A percentile compares a stretch with the other conserved stretches of the same genome.
These are phyloP conservation scores for Eudorina sp. DNA, from an alignment of 139 green algal genomes.

Conservation along the genomic window DNA sequence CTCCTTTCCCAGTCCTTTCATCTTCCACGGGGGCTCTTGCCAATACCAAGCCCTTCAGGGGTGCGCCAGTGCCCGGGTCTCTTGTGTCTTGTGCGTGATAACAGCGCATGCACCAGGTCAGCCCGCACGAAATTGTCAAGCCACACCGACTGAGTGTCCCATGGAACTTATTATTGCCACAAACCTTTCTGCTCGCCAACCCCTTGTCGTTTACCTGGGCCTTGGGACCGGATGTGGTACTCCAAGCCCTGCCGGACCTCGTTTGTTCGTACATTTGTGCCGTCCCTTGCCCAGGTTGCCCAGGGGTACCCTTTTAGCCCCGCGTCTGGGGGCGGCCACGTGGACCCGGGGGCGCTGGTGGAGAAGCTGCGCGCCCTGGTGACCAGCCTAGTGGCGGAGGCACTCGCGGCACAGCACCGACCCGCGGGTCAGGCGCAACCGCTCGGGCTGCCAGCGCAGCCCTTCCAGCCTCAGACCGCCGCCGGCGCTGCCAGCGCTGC, in stretches of 20 bases:
- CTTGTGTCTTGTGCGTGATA: no score
- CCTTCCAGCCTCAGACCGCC: neutral
- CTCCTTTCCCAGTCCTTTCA: no score
- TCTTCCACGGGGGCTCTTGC: no score
- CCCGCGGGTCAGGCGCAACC: neutral
- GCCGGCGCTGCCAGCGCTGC: neutral
- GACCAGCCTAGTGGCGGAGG: conserved; percentile 23
- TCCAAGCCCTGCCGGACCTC: neutral
- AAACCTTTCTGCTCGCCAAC: neutral
- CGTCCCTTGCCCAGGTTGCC: neutral
- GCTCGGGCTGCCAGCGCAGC: neutral
- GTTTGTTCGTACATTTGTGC: neutral
- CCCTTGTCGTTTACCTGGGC: neutral
- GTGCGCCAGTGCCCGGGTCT: no score
- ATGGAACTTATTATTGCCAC: neutral
- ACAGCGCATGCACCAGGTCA: no score
- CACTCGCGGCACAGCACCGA: conserved; percentile 4
- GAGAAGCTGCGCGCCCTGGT: conserved; percentile 29
- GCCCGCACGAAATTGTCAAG: no score
- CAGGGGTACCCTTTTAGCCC: neutral
- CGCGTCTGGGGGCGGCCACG: neutral
- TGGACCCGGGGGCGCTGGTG: conserved; percentile 8
- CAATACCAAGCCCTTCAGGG: no score
- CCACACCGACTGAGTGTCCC: no score
- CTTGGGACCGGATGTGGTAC: no score